A percentile compares a stretch with the other conserved stretches of the same genome.
These are phyloP conservation scores for Catharanthus roseus DNA, from an alignment of 257 asterid species.

Conservation along the genomic window DNA sequence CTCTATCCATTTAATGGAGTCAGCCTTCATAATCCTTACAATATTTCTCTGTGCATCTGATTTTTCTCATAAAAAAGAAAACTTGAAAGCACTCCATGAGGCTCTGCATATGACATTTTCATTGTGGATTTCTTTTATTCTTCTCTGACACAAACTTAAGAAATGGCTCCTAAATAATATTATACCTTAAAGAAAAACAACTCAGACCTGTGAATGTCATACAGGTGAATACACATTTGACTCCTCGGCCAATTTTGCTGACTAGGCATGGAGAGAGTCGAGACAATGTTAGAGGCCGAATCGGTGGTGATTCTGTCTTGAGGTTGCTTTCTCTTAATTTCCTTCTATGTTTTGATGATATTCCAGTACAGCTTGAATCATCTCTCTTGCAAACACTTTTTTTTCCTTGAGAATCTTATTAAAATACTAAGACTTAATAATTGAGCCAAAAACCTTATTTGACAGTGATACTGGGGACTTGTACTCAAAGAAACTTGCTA, in stretches of 20 bases:
- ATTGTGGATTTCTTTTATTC: neutral
- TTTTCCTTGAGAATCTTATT: neutral
- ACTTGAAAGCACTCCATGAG: neutral
- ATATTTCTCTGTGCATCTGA: neutral
- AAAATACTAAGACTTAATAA: neutral
- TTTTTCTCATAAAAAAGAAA: no score
- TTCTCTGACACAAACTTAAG: neutral
- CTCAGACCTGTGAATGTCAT: conserved; percentile 5
- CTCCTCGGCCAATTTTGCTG: conserved; percentile 97
- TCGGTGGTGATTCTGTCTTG: conserved; percentile 91
- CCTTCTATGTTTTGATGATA: neutral
- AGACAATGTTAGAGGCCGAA: conserved; percentile 91
- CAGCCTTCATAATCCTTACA: neutral
- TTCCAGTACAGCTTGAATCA: neutral
- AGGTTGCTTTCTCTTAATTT: conserved; percentile 39
- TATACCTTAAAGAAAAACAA: conserved; percentile 4
- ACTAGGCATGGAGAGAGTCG: conserved; percentile 99
- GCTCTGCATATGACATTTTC: neutral
- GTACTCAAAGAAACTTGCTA: conserved; percentile 82
- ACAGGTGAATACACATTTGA: conserved; percentile 96
- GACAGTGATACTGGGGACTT: conserved; percentile 90
- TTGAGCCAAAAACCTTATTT: neutral
- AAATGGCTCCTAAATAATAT: neutral
- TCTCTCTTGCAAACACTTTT: neutral
- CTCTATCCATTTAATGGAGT: neutral